phyloP scores from a whole-genome alignment of 2,329 filamentous ascomycete genomes.

The Chalara sp. region DNA sequence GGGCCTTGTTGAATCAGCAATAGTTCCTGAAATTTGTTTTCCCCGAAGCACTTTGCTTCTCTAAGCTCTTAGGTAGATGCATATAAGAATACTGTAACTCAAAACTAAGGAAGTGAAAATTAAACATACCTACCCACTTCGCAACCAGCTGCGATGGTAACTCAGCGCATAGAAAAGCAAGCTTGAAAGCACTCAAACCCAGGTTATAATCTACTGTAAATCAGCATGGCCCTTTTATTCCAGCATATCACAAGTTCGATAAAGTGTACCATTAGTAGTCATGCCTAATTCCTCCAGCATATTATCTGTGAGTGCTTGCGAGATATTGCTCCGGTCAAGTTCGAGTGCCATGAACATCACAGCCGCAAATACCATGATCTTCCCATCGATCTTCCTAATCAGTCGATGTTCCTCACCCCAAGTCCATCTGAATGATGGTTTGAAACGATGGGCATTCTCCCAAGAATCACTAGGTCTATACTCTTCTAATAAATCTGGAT shows the following conservation, averaged over 20 bases:
- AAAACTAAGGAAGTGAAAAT: too few species aligned
- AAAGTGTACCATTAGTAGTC: conserved; percentile 34
- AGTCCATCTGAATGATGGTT: conserved; percentile 31
- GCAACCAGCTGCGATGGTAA: conserved; percentile 44
- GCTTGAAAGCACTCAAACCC: conserved; percentile 35
- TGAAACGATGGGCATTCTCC: conserved; percentile 33
- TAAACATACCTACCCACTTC: conserved; percentile 37
- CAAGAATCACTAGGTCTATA: conserved; percentile 24
- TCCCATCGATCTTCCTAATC: conserved; percentile 24
- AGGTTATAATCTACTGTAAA: conserved; percentile 36
- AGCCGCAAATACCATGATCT: conserved; percentile 30
- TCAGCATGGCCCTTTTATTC: conserved; percentile 4
- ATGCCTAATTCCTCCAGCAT: conserved; percentile 47
- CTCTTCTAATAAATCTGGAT: conserved; percentile 12
- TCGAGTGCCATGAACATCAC: conserved; percentile 57
- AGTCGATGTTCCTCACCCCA: conserved; percentile 28
- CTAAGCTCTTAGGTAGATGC: too few species aligned
- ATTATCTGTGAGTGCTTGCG: conserved; percentile 53
- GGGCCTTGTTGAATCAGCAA: conserved; percentile 17
- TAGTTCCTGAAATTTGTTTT: too few species aligned
- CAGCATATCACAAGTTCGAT: neutral
- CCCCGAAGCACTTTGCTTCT: too few species aligned
- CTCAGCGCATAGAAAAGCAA: conserved; percentile 34
- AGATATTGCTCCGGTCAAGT: conserved; percentile 52
- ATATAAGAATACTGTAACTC: too few species aligned